A percentile compares a stretch with the other conserved stretches of the same genome.
These are phyloP conservation scores for Biancaea sappan DNA, from an alignment of 306 rosid species.

Conservation along the genomic window DNA sequence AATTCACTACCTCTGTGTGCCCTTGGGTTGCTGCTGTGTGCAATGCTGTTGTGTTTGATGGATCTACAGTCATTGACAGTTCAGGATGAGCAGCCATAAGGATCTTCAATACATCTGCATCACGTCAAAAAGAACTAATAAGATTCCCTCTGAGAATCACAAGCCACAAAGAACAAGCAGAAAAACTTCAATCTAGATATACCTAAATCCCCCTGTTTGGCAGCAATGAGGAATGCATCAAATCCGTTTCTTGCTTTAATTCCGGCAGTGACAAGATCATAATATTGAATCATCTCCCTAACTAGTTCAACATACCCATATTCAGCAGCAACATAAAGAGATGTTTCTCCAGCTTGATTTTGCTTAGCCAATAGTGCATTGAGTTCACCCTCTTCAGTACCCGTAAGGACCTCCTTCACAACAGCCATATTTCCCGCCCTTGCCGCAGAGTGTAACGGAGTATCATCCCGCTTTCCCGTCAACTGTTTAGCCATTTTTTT, in stretches of 20 bases:
- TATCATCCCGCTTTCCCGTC: slow-evolving; percentile 92
- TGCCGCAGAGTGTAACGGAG: slow-evolving; percentile 73
- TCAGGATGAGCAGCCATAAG: slow-evolving; percentile 85
- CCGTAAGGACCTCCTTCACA: slow-evolving; percentile 46
- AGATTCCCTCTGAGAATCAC: slow-evolving; percentile 13
- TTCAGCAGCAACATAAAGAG: slow-evolving; percentile 88
- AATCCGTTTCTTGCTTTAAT: slow-evolving; percentile 90
- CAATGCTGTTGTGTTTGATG: slow-evolving; percentile 90
- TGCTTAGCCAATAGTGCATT: slow-evolving; percentile 60
- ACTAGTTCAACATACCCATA: slow-evolving; percentile 79
- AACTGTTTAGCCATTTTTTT: slow-evolving; percentile 88
- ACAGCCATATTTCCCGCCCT: slow-evolving; percentile 67
- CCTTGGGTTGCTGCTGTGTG: slow-evolving; percentile 97
- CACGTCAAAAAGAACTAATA: slow-evolving; percentile 16
- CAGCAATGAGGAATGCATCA: slow-evolving; percentile 96
- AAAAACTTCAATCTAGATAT: slow-evolving; percentile 11
- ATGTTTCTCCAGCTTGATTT: slow-evolving; percentile 89
- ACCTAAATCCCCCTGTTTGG: slow-evolving; percentile 97
- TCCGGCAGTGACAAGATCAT: slow-evolving; percentile 76
- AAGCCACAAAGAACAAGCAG: slow-evolving; percentile 23
- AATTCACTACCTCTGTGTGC: slow-evolving; percentile 66
- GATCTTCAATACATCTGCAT: slow-evolving; percentile 72
- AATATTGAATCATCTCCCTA: slow-evolving; percentile 74
- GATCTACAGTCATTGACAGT: slow-evolving; percentile 87
- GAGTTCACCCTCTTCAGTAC: slow-evolving; percentile 49